Evolutionary conservation across 345 rosid genomes (phyloP), one percentile per base, ranked within the genome.

Genomic region (Brassica nigra): DNA sequence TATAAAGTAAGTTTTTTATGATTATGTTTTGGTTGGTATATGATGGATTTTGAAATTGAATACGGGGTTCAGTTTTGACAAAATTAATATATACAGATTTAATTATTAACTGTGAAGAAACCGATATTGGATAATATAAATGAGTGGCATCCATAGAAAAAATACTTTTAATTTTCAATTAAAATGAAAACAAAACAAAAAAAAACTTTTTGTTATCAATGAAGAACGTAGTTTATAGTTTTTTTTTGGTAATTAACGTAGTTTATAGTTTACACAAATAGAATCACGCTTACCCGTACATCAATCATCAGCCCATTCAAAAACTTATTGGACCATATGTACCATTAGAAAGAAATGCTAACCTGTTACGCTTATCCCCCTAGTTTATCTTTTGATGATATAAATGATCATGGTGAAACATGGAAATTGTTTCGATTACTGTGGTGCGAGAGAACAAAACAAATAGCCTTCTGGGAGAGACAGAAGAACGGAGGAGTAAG

Each of bases 391-490:
- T 18, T 28, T 20, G 47, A 69, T 68, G 79, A 58, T 67, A 76
- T 37, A 8, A 23, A 44, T 44, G 15, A 14, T 49, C 14, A 49
- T 49, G 16, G 16, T 15, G 14, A 8, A 16, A 42, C 15, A 23
- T 49, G 15, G 4, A n/a, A 3, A 37, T 69, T 42, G 8, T 55
- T 12, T 42, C 20, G 62, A 11, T 47, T 28, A 28, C 3, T 49
- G 73, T 16, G 11, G 67, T 14, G 42, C 20, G 20, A 47, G 5
- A 44, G 1, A 11, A 62, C 39, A 27, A 59, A 59, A 23, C 75
- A 80, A 79, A 64, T 80, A 80, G 68, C 66, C 75, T 52, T 67
- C 16, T 47, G 79, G 65, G 62, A 31, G 55, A 30, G 68, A 66
- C 62, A 14, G 59, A 20, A 44, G 49, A 74, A 75, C 42, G 52